Evolutionary conservation across 2,329 filamentous ascomycete species (phyloP), one percentile per base, ranked within the genome.

Genomic region (Davidsoniella eucalypti): DNA sequence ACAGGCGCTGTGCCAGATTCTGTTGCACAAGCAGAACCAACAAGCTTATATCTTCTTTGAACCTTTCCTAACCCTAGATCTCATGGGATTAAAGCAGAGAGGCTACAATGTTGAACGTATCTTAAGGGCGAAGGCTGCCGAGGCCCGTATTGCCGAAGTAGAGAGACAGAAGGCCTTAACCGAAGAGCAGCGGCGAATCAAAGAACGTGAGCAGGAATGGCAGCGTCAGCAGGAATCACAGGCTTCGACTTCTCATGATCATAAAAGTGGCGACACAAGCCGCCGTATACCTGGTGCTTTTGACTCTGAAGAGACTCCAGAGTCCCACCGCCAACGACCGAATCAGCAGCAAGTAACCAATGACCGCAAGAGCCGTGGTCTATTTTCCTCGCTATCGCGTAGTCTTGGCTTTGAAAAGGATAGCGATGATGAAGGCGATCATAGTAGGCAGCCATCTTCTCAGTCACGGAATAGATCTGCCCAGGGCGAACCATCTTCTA

Each of bases 71-170:
- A 90, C 84, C 52, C 80, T 92, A 7, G 86, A 90, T 57, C 71
- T 98, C 21, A 75, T 84, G 44, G 81, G 88, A 47, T 68, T 98
- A 39, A 81, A 86, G 58, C 79, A 80, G 54, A 86, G 92, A 55
- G 92, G 92, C 1, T 96, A 95, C 69, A 96, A 98, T 57, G 92
- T 98, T 38, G 87, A 95, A 60, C 82, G 92, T 46, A 96, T 98
- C 55, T 71, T 98, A 18, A 78, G 86, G 37, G 82, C 82, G 49
- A 93, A 93, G 66, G 87, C 84, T 17, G 84, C 85, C 2, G 87
- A 96, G 63, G 85, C 86, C 5, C 78, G 85, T 48, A 80, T 96
- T 56, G 87, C 87, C 0, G 88, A 95, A 60, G 83, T 84, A 58
- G 80, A 87, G 61, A 76, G 84, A 45, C 80, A 82, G 59, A 81